A percentile compares a stretch with the other conserved stretches of the same genome.
Evolutionary conservation across 257 asterid species (phyloP).

Genomic region (Przewalskia tangutica): DNA sequence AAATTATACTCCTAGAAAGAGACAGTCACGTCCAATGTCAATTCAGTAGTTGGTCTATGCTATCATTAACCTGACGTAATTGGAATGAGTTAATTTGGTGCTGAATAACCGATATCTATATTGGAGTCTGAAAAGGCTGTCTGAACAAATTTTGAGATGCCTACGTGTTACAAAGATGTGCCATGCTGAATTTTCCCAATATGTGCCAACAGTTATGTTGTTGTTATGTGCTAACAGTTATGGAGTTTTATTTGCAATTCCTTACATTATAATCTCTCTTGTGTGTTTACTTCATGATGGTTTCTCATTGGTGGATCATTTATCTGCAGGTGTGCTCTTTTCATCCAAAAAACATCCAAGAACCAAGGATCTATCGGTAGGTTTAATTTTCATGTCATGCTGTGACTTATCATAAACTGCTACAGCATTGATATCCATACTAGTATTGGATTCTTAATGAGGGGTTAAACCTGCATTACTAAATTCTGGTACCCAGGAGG

Average conservation of each 20-base stretch:
- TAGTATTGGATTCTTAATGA: neutral
- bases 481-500: neutral
- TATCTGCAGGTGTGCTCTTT: constrained; percentile 71
- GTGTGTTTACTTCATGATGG: constrained; percentile 1
- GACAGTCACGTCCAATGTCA: neutral
- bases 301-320: constrained; percentile 11
- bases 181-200: neutral
- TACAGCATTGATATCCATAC: neutral
- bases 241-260: neutral
- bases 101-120: neutral
- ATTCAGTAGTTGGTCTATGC: neutral
- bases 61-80: neutral
- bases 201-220: neutral
- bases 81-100: neutral
- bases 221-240: neutral
- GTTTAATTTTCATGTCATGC: constrained; percentile 8
- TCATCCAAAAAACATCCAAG: constrained; percentile 89
- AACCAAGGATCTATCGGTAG: constrained; percentile 86
- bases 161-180: neutral
- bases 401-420: neutral
- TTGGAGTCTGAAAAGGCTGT: neutral
- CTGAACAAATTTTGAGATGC: neutral
- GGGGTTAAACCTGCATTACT: neutral
- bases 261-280: neutral
- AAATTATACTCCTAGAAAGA: neutral